phyloP scores from a whole-genome alignment of 2,329 filamentous ascomycete genomes.

The Fusarium tupiense region DNA sequence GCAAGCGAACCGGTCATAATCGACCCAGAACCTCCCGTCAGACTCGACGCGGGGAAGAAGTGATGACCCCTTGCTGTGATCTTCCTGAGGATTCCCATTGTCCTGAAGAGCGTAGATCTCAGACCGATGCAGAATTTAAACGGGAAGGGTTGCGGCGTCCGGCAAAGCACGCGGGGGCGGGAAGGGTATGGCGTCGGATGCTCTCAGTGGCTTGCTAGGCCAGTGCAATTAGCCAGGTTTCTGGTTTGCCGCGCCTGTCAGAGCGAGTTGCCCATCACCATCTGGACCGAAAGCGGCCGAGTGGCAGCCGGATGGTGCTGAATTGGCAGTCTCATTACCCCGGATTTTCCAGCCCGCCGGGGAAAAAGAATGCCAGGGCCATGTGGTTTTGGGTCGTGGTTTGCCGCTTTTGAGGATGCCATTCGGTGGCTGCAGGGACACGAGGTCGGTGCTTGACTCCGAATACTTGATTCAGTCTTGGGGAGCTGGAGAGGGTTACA shows the following conservation, averaged over 20 bases:
- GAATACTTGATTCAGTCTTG: neutral
- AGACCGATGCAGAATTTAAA: conserved; percentile 24
- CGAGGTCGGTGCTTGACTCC: neutral
- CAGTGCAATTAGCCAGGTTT: conserved; percentile 29
- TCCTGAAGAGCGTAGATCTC: conserved; percentile 29
- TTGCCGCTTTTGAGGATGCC: conserved; percentile 24
- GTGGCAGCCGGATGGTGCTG: conserved; percentile 21
- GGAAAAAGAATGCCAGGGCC: conserved; percentile 35
- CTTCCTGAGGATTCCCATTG: conserved; percentile 21
- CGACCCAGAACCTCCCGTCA: conserved; percentile 14
- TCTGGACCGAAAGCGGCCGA: conserved; percentile 23
- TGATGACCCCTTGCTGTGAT: conserved; percentile 26
- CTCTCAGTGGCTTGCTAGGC: conserved; percentile 32
- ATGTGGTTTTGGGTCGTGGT: conserved; percentile 14
- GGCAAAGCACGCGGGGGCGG: conserved; percentile 35
- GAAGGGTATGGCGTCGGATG: conserved; percentile 11
- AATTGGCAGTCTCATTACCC: conserved; percentile 37
- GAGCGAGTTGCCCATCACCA: conserved; percentile 36
- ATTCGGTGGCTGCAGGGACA: conserved; percentile 29
- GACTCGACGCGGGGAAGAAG: conserved; percentile 4
- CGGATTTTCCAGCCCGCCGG: conserved; percentile 36
- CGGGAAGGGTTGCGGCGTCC: conserved; percentile 30
- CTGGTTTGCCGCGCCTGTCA: conserved; percentile 41
- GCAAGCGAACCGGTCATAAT: conserved; percentile 28
- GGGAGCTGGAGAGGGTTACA: neutral